Conservation (phyloP, 768 basidiomycete species). For the Lyophyllum semitale region DNA sequence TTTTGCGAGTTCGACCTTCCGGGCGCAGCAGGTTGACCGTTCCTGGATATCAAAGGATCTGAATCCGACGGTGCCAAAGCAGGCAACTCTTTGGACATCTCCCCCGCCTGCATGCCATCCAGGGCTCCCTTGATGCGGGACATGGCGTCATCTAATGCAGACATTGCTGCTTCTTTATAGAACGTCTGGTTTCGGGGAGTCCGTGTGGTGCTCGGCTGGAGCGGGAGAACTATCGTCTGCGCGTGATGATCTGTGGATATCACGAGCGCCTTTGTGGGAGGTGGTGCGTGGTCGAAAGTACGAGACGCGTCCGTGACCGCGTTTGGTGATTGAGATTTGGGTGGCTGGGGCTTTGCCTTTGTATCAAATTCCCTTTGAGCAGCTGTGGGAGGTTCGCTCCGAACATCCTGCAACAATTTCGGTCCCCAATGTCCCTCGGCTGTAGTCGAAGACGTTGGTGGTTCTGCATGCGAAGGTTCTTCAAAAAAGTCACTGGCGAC, state of each 20-base stretch:
- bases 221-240: constrained; percentile 24
- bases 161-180: constrained; percentile 61
- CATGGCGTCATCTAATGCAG: constrained; percentile 80
- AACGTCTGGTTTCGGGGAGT: constrained; percentile 41
- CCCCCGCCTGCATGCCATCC: constrained; percentile 61
- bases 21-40: constrained; percentile 18
- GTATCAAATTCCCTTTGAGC: background rate
- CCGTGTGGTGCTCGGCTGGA: constrained; percentile 28
- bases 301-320: background rate
- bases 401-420: constrained; percentile 13
- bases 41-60: constrained; percentile 19
- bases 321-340: background rate
- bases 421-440: constrained; percentile 50
- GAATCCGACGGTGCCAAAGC: constrained; percentile 17
- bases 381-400: background rate
- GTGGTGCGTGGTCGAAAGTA: background rate
- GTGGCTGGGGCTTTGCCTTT: background rate
- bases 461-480: constrained; percentile 28
- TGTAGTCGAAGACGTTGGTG: constrained; percentile 26
- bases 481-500: constrained; percentile 77
- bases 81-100: constrained; percentile 32
- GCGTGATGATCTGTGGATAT: constrained; percentile 13
- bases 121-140: constrained; percentile 84
- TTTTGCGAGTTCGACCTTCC: constrained; percentile 27
- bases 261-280: background rate